These are phyloP conservation scores for Penicillium chermesinum DNA, from an alignment of 495 filamentous ascomycete species.

Conservation along the genomic window DNA sequence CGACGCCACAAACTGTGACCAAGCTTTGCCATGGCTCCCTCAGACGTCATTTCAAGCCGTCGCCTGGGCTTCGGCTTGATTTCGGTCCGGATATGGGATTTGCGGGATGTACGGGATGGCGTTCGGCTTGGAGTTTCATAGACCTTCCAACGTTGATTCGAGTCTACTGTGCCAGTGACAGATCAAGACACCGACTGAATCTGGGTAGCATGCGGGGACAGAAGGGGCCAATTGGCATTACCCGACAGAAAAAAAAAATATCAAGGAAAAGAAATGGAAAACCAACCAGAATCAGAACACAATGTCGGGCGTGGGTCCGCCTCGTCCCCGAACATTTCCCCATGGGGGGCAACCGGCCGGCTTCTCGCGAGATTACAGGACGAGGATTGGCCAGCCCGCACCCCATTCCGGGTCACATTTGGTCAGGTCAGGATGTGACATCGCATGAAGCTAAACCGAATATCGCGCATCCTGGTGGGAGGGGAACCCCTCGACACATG, in stretches of 20 bases:
- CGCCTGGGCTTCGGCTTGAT: not conserved
- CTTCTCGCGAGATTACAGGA: not conserved
- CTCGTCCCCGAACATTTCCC: not conserved
- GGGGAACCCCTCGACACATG: not conserved
- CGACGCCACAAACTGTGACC: slow-evolving; percentile 6
- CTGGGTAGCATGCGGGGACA: not conserved
- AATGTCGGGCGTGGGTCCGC: not conserved
- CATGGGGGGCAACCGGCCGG: not conserved
- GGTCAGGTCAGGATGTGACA: not conserved
- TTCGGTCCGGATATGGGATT: not conserved
- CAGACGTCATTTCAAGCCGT: not conserved
- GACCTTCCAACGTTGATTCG: too few species aligned
- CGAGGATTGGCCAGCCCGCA: not conserved
- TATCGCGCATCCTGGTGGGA: not conserved
- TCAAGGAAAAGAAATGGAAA: not conserved
- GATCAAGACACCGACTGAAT: not conserved
- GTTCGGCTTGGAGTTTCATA: not conserved
- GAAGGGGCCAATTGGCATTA: not conserved
- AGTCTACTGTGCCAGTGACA: too few species aligned
- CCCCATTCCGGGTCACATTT: not conserved
- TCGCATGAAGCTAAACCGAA: slow-evolving; percentile 3
- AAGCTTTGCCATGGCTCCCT: slow-evolving; percentile 5
- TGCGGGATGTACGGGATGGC: not conserved
- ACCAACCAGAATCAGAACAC: not conserved
- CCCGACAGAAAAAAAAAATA: not conserved